Base-by-base conservation (phyloP, 768 basidiomycete genomes). In the Pulveroboletus ravenelii region DNA sequence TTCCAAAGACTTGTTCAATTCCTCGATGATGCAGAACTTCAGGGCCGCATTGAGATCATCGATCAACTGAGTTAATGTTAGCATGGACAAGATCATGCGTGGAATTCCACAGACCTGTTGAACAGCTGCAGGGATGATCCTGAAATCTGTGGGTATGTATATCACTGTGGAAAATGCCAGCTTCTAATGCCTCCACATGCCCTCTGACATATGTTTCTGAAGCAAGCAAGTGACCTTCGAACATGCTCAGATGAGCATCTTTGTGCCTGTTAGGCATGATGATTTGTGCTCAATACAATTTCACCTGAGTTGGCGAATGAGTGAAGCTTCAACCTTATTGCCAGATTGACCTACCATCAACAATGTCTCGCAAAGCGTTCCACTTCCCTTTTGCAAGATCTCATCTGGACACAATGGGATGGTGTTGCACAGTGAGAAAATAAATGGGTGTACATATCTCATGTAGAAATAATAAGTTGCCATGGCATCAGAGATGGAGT, bases 391-490 rank as follows among this genome's bases (percentile, higher is more conserved):
- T 45, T 95, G 77, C 57, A 98, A 70, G 5, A 98, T 95, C 54
- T 99, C 96, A 60, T 99, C 96, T 3, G 96, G 93, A 61, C 85
- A 86, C 47, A 99, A 78, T 10, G 96, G 95, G 59, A 99, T 98
- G 68, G 98, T 99, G 75, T 96, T 99, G 71, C 96, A 98, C 34
- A 99, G 72, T 8, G 96, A 98, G 74, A 99, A 99, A 55, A 99
- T 91, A 78, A 99, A 99, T 0, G 96, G 96, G 63, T 98, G 94
- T 10, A 99, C 94, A 61, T 99, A 99, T 93, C 98, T 99, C 96
- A 98, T 99, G 73, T 99, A 98, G 32, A 99, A 79, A 69, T 98
- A 98, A 68, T 99, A 98, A 1, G 96, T 99, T n/a, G 96, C 95
- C 10, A 98, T 96, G 0, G 96, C 96, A 78, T 99, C 96, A 67